Base-by-base conservation (phyloP, 441 rosid genomes). In the Adansonia gregorii region DNA sequence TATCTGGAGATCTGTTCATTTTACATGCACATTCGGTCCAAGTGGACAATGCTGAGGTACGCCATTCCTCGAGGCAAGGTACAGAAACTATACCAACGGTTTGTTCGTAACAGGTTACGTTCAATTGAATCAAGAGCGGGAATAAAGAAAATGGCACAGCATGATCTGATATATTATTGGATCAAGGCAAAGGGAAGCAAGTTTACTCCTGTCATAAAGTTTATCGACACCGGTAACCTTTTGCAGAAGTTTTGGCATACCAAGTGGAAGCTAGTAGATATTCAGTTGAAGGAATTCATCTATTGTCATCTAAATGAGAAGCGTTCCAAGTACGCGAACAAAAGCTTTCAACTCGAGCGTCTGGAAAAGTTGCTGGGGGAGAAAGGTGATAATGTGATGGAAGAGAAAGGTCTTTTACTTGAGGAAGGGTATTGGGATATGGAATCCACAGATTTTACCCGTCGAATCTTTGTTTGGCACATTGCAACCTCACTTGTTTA, bases 1-100 rank as follows among this genome's bases (percentile, higher is more conserved):
- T 71, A 51, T 51, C 81, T 85, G 8, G 90, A 88, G 54, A 63
- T 78, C 45, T 72, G 67, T 70, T 85, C 88, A n/a, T 61, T 68
- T 1, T 58, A 76, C 52, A 6, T 74, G 79, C 15, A 48, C 74
- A 6, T 79, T 79, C 24, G 58, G 17, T 90, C 90, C 2, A 85
- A 83, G 58, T 85, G 85, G 89, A 77, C 85, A 22, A 27, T 81
- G 54, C 74, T 79, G 48, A 35, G 48, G 70, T 9, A 8, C 1
- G 70, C 24, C 0, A 8, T n/a, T 66, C 27, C 14, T 8, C 12
- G 12, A 66, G 11, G 4, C 1, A 66, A 77, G 54, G 15, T 41
- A 17, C 68, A 66, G 2, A 76, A 76, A n/a, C 73, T 79, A 41
- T 75, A 46, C 17, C 31, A 19, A 65, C 64, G 76, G 19, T 0